These are phyloP conservation scores for Rhynchosporium agropyri DNA, from an alignment of 2,329 filamentous ascomycete species.

Conservation along the genomic window DNA sequence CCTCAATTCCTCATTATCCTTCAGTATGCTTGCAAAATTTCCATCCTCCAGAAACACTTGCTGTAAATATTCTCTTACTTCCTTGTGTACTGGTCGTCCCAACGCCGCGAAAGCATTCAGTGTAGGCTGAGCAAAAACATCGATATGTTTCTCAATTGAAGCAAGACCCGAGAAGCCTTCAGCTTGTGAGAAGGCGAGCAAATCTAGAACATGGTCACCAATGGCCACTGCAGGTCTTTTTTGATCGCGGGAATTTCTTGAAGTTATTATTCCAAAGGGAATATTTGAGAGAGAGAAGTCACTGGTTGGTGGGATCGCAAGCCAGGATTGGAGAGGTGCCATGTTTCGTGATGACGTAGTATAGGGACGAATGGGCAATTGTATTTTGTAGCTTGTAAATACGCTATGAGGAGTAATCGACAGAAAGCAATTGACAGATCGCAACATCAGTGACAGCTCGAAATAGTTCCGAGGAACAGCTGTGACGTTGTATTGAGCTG, in stretches of 20 bases:
- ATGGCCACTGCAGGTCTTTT: conserved; percentile 67
- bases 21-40: conserved; percentile 61
- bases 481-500: conserved; percentile 6
- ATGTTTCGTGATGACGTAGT: conserved; percentile 29
- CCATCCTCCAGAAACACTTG: conserved; percentile 64
- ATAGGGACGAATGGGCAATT: conserved; percentile 8
- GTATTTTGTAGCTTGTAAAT: not conserved
- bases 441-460: not conserved
- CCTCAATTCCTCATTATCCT: conserved; percentile 61
- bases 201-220: conserved; percentile 67
- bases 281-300: conserved; percentile 74
- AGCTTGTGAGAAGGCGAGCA: conserved; percentile 60
- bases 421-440: not conserved
- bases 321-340: conserved; percentile 41
- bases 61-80: conserved; percentile 71
- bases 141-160: conserved; percentile 53
- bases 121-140: conserved; percentile 65
- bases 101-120: conserved; percentile 75
- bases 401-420: conserved; percentile 1
- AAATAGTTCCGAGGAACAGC: not conserved
- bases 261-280: conserved; percentile 74
- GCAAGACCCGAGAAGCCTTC: conserved; percentile 63
- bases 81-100: conserved; percentile 66
- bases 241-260: conserved; percentile 45
- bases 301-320: conserved; percentile 37